Percentiles rank a stretch among this genome's conserved stretches.
phyloP scores from a whole-genome alignment of 73 alveolate genomes.

The Tetrahymena borealis region DNA sequence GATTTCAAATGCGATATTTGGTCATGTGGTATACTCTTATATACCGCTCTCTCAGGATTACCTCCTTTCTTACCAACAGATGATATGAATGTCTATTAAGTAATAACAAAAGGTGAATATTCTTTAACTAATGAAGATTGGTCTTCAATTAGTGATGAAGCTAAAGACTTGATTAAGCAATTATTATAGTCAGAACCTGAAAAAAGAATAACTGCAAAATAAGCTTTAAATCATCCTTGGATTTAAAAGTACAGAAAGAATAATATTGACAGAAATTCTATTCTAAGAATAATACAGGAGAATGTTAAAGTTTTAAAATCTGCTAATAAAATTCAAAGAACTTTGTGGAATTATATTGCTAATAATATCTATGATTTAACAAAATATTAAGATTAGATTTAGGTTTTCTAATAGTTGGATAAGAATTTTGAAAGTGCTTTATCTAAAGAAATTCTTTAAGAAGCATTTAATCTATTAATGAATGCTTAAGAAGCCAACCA shows the following conservation, averaged over 20 bases:
- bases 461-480: conserved; percentile 19
- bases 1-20: conserved; percentile 32
- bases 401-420: conserved; percentile 9
- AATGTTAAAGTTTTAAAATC: not conserved
- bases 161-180: conserved; percentile 9
- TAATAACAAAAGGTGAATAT: conserved; percentile 50
- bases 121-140: conserved; percentile 51
- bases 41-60: conserved; percentile 47
- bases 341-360: not conserved
- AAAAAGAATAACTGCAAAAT: conserved; percentile 1
- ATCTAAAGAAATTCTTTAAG: conserved; percentile 34
- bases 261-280: not conserved
- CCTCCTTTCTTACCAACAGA: conserved; percentile 70
- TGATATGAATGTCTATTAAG: conserved; percentile 48
- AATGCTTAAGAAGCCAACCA: conserved; percentile 20
- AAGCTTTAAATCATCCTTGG: conserved; percentile 21
- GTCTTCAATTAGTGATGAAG: conserved; percentile 48
- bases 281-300: not conserved
- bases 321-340: not conserved
- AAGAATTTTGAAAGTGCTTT: conserved; percentile 37
- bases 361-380: not conserved
- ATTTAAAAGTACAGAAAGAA: not conserved
- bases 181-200: not conserved
- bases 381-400: not conserved
- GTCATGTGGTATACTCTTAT: conserved; percentile 10